These are phyloP conservation scores for Lachnellula cervina DNA, from an alignment of 2,329 filamentous ascomycete species.

Conservation along the genomic window DNA sequence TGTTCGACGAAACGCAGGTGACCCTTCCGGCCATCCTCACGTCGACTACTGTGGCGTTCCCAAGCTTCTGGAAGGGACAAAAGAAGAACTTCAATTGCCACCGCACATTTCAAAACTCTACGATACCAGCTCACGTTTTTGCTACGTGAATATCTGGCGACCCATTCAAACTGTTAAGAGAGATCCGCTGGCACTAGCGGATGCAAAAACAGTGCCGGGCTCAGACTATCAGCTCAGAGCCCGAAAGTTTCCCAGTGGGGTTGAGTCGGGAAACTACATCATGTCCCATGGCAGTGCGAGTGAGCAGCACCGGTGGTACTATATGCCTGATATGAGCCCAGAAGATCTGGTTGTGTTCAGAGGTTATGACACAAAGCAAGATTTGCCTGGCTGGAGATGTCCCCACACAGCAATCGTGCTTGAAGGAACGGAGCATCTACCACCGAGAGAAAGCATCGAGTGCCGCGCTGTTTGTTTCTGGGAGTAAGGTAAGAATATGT, in stretches of 20 bases:
- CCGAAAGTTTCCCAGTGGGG: background rate
- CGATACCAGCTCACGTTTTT: background rate
- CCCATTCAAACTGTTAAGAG: background rate
- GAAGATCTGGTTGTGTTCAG: conserved; percentile 7
- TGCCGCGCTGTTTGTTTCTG: background rate
- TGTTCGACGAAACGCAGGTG: background rate
- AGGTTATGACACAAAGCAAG: conserved; percentile 1
- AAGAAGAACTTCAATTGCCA: background rate
- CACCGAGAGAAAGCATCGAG: conserved; percentile 4
- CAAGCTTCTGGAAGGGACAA: background rate
- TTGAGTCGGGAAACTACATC: background rate
- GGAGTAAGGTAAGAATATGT: background rate
- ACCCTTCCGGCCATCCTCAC: conserved; percentile 3
- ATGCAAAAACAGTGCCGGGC: conserved; percentile 1
- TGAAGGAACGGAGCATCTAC: background rate
- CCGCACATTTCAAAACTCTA: background rate
- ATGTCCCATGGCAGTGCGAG: background rate
- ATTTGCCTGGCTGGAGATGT: conserved; percentile 3
- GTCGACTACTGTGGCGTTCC: conserved; percentile 1
- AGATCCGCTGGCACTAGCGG: background rate
- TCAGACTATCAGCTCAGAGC: conserved; percentile 3
- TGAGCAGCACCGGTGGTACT: conserved; percentile 7
- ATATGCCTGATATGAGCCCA: conserved; percentile 2
- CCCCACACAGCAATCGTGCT: conserved; percentile 1
- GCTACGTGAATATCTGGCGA: conserved; percentile 1